Base-by-base conservation (phyloP, 495 filamentous ascomycete species). In the Aspergillus carlsbadensis region DNA sequence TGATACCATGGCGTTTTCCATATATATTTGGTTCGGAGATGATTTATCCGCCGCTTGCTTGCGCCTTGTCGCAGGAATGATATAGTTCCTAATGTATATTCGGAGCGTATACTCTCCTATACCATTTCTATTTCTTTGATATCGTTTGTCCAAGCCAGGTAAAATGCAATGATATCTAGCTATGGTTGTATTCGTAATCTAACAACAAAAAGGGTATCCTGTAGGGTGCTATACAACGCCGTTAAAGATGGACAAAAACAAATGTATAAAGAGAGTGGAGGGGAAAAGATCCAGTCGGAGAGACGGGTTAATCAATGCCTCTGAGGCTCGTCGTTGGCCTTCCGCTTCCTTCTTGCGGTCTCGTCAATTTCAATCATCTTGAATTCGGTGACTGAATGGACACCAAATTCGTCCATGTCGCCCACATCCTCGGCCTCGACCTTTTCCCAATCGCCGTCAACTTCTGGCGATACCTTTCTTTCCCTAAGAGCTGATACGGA, bases 361-460 rank as follows among this genome's bases (percentile, higher is more conserved):
- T 68, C 67, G 1, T 70, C 63, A 1, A 56, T 56, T 8, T 74
- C 71, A 7, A 74, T 50, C 14, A 67, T 31, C 18, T 47, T 67
- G 5, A 70, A 76, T 8, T 69, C 74, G 11, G 58, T 52, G 17
- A 76, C 56, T 18, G 59, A 60, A 34, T 65, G 61, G 3, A 78
- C 66, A 5, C 70, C 75, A 52, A 75, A 68, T 24, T 76, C 67
- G 14, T 61, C 71, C 11, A 47, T 36, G 17, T 70, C 61, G 6
- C 75, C 68, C 10, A 60, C 70, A 49, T 76, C 72, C 39, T 75
- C 69, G 4, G 59, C 70, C 47, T 78, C 75, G 18, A 78, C 66
- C 52, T 75, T 76, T 47, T 78, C 75, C 75, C 75, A 78, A 21
- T 73, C 75, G 31, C 73, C 75, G 40, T 78, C 75, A 1, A 66